phyloP scores from a whole-genome alignment of 352 stramenopile genomes.

The Globisporangium megalacanthum region DNA sequence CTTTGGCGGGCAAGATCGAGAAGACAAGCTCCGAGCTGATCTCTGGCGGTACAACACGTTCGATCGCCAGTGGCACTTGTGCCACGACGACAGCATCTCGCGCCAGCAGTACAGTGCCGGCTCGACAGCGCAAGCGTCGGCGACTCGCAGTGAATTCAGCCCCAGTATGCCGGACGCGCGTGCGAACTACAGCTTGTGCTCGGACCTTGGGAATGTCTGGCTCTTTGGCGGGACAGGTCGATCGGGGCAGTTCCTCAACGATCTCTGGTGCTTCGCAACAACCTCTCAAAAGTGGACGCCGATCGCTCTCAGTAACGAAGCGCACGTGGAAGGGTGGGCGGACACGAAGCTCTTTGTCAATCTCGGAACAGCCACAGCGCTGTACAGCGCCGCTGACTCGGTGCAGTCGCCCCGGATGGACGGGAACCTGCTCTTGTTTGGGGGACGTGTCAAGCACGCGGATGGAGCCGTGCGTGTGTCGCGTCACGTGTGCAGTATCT shows the following conservation, averaged over 20 bases:
- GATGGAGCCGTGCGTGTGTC: slow-evolving; percentile 18
- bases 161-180: slow-evolving; percentile 43
- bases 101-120: slow-evolving; percentile 14
- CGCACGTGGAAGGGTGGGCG: slow-evolving; percentile 34
- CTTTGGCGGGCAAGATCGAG: slow-evolving; percentile 76
- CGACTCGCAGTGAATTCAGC: slow-evolving; percentile 35
- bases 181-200: slow-evolving; percentile 60
- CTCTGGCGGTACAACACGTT: slow-evolving; percentile 87
- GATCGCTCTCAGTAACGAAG: slow-evolving; percentile 48
- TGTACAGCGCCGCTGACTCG: slow-evolving; percentile 30
- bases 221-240: slow-evolving; percentile 57
- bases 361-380: slow-evolving; percentile 41
- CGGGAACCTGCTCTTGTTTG: slow-evolving; percentile 40
- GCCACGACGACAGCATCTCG: slow-evolving; percentile 73
- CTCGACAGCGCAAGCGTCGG: not conserved
- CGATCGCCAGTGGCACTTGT: slow-evolving; percentile 82
- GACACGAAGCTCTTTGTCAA: slow-evolving; percentile 39
- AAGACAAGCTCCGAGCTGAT: slow-evolving; percentile 71
- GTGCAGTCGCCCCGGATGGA: slow-evolving; percentile 13
- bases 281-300: slow-evolving; percentile 57
- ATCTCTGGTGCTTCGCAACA: slow-evolving; percentile 79
- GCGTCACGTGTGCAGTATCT: slow-evolving; percentile 21
- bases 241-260: slow-evolving; percentile 39
- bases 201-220: slow-evolving; percentile 81
- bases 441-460: slow-evolving; percentile 21